A percentile compares a stretch with the other conserved stretches of the same genome.
Evolutionary conservation across 257 asterid species (phyloP).

Genomic region (Nicotiana noctiflora): DNA sequence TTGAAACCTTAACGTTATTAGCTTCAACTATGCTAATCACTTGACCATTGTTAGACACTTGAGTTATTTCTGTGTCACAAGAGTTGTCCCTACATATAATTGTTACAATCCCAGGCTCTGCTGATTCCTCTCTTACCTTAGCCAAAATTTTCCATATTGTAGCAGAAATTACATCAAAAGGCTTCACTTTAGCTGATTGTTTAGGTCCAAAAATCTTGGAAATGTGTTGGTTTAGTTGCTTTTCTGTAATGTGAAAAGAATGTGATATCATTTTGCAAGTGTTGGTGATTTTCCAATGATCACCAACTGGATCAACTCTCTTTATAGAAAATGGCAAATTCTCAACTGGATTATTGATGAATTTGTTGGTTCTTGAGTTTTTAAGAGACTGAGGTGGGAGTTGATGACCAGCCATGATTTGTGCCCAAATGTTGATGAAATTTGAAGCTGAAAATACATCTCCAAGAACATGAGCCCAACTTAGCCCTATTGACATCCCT

Average conservation of each 20-base stretch:
- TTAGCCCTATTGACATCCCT: conserved; percentile 63
- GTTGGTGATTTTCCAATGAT: conserved; percentile 42
- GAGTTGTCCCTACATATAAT: conserved; percentile 15
- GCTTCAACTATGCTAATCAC: conserved; percentile 41
- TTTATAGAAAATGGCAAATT: conserved; percentile 31
- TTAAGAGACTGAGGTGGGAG: conserved; percentile 2
- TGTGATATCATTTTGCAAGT: conserved; percentile 33
- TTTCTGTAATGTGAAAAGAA: conserved; percentile 32
- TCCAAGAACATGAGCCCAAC: conserved; percentile 76
- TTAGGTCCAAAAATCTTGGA: conserved; percentile 7
- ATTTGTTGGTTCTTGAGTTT: neutral
- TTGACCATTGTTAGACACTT: conserved; percentile 20
- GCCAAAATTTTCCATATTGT: conserved; percentile 60
- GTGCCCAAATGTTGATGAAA: conserved; percentile 50
- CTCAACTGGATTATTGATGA: neutral
- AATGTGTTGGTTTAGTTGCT: conserved; percentile 17
- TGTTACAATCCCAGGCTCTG: conserved; percentile 30
- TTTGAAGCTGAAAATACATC: conserved; percentile 60
- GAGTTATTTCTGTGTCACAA: neutral
- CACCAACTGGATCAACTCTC: conserved; percentile 43
- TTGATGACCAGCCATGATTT: conserved; percentile 23
- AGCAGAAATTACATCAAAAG: conserved; percentile 54
- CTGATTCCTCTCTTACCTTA: conserved; percentile 25
- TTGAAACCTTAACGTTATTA: neutral
- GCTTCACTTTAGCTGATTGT: neutral